Percentiles rank a stretch among this genome's conserved stretches.
These are phyloP conservation scores for Salvia miltiorrhiza DNA, from an alignment of 257 asterid genomes.

Conservation along the genomic window DNA sequence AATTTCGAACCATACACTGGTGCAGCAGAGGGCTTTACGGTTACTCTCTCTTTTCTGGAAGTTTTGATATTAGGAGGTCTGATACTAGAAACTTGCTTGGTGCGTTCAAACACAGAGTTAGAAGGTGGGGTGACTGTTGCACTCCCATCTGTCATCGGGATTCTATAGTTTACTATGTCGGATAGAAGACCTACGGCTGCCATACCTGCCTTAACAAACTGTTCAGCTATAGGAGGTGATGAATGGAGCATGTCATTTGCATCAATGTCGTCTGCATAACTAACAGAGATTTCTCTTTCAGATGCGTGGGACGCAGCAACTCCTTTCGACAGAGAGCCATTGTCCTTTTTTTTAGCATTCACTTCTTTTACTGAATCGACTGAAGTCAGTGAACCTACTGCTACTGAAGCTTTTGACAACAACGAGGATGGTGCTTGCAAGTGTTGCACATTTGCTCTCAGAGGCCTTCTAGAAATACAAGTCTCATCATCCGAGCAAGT, in stretches of 20 bases:
- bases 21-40: slow-evolving; percentile 38
- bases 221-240: slow-evolving; percentile 65
- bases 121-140: slow-evolving; percentile 27
- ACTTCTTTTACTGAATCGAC: slow-evolving; percentile 43
- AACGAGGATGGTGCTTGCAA: slow-evolving; percentile 37
- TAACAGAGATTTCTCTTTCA: slow-evolving; percentile 34
- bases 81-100: slow-evolving; percentile 43
- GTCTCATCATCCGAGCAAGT: slow-evolving; percentile 78
- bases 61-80: slow-evolving; percentile 38
- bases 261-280: slow-evolving; percentile 40
- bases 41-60: slow-evolving; percentile 38
- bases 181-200: slow-evolving; percentile 80
- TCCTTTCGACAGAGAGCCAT: slow-evolving; percentile 30
- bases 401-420: slow-evolving; percentile 44
- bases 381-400: slow-evolving; percentile 44
- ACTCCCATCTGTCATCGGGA: slow-evolving; percentile 63
- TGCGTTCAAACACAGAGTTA: slow-evolving; percentile 44
- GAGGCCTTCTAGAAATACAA: slow-evolving; percentile 53
- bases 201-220: slow-evolving; percentile 80
- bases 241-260: slow-evolving; percentile 29
- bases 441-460: slow-evolving; percentile 40
- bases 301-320: slow-evolving; percentile 26
- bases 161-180: slow-evolving; percentile 71
- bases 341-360: slow-evolving; percentile 32
- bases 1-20: slow-evolving; percentile 18